Evolutionary conservation across 495 filamentous ascomycete genomes (phyloP), one percentile per base, ranked within the genome.

Genomic region (Aspergillus saccharolyticus): DNA sequence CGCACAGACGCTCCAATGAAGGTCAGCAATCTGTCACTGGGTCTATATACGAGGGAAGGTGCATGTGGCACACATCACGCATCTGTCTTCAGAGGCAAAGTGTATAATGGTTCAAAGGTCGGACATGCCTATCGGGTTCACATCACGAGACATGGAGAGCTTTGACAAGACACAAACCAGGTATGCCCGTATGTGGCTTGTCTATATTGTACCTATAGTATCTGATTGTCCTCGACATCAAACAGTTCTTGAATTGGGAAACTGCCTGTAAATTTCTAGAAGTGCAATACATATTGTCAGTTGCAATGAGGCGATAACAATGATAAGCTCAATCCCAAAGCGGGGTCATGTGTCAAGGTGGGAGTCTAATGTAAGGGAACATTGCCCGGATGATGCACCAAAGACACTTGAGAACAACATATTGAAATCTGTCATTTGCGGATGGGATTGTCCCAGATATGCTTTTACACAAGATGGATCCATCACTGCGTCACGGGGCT

Each of bases 271-370:
- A 12, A 2, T 5, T 8, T 15, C 4, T 10, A 10, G 4, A 15
- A 12, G 33, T 39, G 25, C 25, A 28, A 39, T 5, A 39, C 5
- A 9, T 39, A 39, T 39, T 12, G 33, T 39, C 7, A 19, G 25
- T 47, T 42, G 42, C 45, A 39, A 28, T 24, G 28, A 15, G 28
- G 30, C 54, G 54, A 56, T 56, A 56, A 56, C 46, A 44, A 17
- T 28, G 54, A 56, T 56, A 56, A 56, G 54, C 24, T 39, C 15
- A 14, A 44, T 6, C 15, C 24, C n/a, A 15, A 9, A 53, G 18
- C 51, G 33, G 15, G 28, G 28, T 39, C 33, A 39, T 39, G 33
- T 39, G 9, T 28, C 25, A 9, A 39, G n/a, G n/a, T n/a, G n/a
- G n/a, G n/a, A n/a, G n/a, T n/a, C n/a, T n/a, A n/a, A n/a, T n/a